Base-by-base conservation (phyloP, 495 filamentous ascomycete genomes). In the Diplogelasinospora grovesii region DNA sequence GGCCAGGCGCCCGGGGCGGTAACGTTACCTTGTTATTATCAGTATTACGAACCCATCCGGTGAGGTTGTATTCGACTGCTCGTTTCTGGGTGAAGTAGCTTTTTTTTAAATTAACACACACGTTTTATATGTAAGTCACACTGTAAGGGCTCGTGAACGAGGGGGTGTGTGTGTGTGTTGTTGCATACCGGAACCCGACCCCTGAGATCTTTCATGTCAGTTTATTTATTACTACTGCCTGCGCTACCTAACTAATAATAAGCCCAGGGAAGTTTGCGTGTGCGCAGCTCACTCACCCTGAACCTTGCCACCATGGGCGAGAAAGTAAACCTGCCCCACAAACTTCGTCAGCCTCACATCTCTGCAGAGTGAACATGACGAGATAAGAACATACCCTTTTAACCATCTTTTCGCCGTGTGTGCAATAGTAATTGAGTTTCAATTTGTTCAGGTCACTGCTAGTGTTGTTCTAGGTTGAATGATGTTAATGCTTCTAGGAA, bases 11-110 rank as follows among this genome's bases (percentile, higher is more conserved):
- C n/a, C n/a, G n/a, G n/a, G n/a, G n/a, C n/a, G n/a, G n/a, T n/a
- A n/a, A n/a, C n/a, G n/a, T n/a, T 56, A 85, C 87, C 59, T 81
- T 79, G 34, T 82, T 82, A 42, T 83, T 79, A 5, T 71, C 63
- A 0, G 78, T 83, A 55, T 96, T 96, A 25, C 76, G 70, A 13
- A 89, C 85, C 71, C 76, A 90, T 30, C 89, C 89, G 1, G 81
- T 90, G 5, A 96, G 50, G 2, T 65, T 69, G 47, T 82, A 68
- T 22, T 70, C 68, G 2, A 57, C 60, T 2, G 89, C 89, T 44
- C 79, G 75, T 47, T 79, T 78, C 39, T 75, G 71, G 1, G 86
- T 81, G 53, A 83, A 93, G 55, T 78, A 73, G 26, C 85, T 88
- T 22, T 38, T 14, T 28, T 14, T 4, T 18, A n/a, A n/a, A n/a